Conservation (phyloP, 2,329 filamentous ascomycete species). For the Venturiaceae sp. region DNA sequence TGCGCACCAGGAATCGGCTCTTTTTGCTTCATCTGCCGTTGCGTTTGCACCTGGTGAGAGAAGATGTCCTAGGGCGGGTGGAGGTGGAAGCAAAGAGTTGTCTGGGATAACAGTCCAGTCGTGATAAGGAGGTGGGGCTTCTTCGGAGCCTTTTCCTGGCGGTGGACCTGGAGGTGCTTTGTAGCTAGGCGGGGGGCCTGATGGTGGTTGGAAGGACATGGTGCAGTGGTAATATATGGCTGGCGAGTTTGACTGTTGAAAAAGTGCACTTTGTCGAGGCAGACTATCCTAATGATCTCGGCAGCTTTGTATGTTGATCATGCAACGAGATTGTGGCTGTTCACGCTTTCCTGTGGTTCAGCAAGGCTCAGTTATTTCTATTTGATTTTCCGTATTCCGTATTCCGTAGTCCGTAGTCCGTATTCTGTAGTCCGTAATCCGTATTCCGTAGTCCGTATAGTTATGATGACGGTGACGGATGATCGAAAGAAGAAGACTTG, state of each 20-base stretch:
- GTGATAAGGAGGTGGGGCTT: constrained; percentile 49
- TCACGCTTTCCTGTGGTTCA: not conserved
- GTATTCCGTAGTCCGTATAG: no score
- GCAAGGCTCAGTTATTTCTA: not conserved
- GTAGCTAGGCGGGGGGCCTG: constrained; percentile 13
- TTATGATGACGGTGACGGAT: no score
- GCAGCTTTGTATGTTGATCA: not conserved
- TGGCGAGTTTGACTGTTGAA: no score
- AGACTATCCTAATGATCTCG: no score
- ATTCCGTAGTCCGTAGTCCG: no score
- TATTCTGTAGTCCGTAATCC: no score
- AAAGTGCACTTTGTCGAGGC: no score
- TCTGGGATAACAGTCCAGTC: constrained; percentile 68
- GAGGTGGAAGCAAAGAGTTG: constrained; percentile 61
- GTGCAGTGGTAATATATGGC: no score
- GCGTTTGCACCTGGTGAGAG: constrained; percentile 62
- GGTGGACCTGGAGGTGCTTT: constrained; percentile 19
- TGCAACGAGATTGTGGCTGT: not conserved
- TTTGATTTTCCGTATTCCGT: no score
- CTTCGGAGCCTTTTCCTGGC: constrained; percentile 17
- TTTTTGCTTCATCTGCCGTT: constrained; percentile 50
- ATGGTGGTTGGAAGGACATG: constrained; percentile 3
- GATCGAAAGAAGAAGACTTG: no score
- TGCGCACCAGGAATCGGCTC: constrained; percentile 56
- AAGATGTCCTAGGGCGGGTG: constrained; percentile 58